Evolutionary conservation across 2,329 filamentous ascomycete species (phyloP).

Genomic region (Alternaria sp.): DNA sequence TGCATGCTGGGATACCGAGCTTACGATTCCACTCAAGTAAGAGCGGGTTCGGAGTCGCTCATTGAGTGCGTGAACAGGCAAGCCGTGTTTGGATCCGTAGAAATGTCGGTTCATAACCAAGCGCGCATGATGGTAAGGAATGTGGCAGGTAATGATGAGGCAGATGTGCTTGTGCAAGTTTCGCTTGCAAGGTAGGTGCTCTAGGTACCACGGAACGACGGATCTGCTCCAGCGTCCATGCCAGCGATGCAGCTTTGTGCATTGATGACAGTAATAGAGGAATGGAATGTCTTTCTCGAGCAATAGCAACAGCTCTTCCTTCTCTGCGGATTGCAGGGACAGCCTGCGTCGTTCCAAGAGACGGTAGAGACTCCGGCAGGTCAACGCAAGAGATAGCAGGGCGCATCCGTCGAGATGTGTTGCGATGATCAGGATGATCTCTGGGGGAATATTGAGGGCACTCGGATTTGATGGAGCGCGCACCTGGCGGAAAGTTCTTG

Average conservation of each 20-base stretch:
- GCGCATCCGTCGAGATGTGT: constrained; percentile 22
- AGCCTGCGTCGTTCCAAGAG: constrained; percentile 8
- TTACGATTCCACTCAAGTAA: constrained; percentile 3
- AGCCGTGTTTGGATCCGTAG: constrained; percentile 29
- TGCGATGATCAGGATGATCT: constrained; percentile 30
- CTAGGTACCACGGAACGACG: constrained; percentile 6
- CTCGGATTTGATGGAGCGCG: constrained; percentile 12
- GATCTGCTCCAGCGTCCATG: constrained; percentile 23
- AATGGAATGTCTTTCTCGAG: constrained; percentile 26
- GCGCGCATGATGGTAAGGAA: constrained; percentile 27
- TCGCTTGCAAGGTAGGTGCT: constrained; percentile 19
- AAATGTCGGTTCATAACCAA: constrained; percentile 35
- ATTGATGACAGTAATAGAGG: constrained; percentile 31
- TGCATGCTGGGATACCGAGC: constrained; percentile 17
- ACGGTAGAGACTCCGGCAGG: constrained; percentile 23
- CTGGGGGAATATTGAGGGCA: constrained; percentile 24
- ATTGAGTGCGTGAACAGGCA: constrained; percentile 21
- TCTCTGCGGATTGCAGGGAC: constrained; percentile 15
- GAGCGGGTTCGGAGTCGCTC: not conserved
- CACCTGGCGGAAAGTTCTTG: constrained; percentile 11
- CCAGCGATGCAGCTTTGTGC: constrained; percentile 33
- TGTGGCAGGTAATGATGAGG: constrained; percentile 1
- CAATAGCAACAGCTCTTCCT: constrained; percentile 26
- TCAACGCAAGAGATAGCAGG: constrained; percentile 26
- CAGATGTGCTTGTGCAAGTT: not conserved